These are phyloP conservation scores for Theobroma cacao DNA, from an alignment of 345 rosid species.

Conservation along the genomic window DNA sequence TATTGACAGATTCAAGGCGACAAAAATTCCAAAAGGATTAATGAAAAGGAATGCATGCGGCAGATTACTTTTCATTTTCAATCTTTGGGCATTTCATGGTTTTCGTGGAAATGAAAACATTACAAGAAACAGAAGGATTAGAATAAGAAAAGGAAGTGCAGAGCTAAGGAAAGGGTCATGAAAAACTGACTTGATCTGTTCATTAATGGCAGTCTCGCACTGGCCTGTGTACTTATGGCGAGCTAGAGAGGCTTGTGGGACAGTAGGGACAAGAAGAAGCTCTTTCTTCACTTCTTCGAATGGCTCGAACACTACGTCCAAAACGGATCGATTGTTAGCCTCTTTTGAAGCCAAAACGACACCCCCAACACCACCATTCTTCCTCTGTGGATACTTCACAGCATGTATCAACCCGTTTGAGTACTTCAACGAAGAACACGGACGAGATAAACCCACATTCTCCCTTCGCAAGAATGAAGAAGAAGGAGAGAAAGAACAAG, in stretches of 20 bases:
- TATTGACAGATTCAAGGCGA: background rate
- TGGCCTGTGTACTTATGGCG: slow-evolving; percentile 53
- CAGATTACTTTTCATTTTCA: too few relatives aligned
- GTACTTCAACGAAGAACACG: background rate
- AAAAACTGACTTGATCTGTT: slow-evolving; percentile 70
- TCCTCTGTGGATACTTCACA: background rate
- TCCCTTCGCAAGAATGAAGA: background rate
- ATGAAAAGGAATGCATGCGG: background rate
- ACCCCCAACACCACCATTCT: background rate
- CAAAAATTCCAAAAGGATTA: background rate
- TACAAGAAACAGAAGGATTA: background rate
- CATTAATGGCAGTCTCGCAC: slow-evolving; percentile 67
- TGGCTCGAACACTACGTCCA: slow-evolving; percentile 47
- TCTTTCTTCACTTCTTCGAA: slow-evolving; percentile 79
- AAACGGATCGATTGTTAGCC: background rate
- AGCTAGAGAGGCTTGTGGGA: slow-evolving; percentile 58
- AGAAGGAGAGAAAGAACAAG: background rate
- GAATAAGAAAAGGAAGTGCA: background rate
- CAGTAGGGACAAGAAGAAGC: slow-evolving; percentile 46
- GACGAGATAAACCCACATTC: background rate
- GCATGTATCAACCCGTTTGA: background rate
- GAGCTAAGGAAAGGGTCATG: background rate
- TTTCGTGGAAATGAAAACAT: background rate
- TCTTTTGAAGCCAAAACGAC: slow-evolving; percentile 32
- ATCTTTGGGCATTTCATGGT: background rate